Base-by-base conservation (phyloP, 768 basidiomycete species). In the Amanita fuliginea region DNA sequence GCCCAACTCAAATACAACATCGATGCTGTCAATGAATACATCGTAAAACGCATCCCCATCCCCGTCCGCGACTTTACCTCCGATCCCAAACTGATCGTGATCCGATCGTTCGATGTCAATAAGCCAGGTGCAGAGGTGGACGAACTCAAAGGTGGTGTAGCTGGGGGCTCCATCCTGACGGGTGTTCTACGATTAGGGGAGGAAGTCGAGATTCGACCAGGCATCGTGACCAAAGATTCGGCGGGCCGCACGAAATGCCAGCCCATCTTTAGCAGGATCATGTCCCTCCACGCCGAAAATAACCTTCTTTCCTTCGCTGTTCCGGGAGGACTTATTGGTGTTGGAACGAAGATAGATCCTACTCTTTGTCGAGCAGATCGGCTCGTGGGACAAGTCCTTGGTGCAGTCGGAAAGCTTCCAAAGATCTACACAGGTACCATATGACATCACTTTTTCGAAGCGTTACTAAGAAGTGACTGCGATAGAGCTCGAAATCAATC, bases 1-100 rank as follows among this genome's bases (percentile, higher is more conserved):
- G 96, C 96, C 3, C 96, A 98, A 66, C 73, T 99, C 51, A 92
- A 90, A 67, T 99, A 97, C 76, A 98, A 99, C 72, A 97, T 98
- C 62, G 95, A 97, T 63, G 96, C 95, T 14, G 93, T 99, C 43
- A 96, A 95, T 69, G 94, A 97, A 60, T 97, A 96, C 71, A 95
- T 98, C 64, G 92, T 92, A 56, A 94, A 91, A 64, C 81, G 87
- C 46, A 97, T 99, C 59, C 92, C 96, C 14, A 87, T 98, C 43
- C 96, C 95, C 41, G 69, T 83, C 32, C 89, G 95, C 51, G 88
- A 98, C 73, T 99, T 98, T 67, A 76, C 81, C 30, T 84, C 91
- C 24, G 82, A 88, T 54, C 92, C 96, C 0, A 82, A 85, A 30
- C 83, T 99, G 56, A 98, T 98, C 63, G 94, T 98, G 64, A 99